phyloP scores from a whole-genome alignment of 2,329 filamentous ascomycete species.

The Fusarium sp. region DNA sequence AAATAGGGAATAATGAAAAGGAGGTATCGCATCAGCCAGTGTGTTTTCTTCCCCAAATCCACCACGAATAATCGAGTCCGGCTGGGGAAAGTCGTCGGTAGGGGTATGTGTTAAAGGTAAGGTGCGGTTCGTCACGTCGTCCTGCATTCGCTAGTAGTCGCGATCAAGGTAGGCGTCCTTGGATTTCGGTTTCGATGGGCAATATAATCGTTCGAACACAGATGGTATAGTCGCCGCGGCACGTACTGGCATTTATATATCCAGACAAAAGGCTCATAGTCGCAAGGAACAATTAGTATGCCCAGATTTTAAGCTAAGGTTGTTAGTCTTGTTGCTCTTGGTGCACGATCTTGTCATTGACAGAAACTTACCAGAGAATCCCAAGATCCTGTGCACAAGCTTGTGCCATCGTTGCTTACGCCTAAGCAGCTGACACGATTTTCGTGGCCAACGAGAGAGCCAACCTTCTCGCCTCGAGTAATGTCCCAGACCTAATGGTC shows the following conservation, averaged over 20 bases:
- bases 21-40: conserved; percentile 50
- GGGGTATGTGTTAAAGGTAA: conserved; percentile 45
- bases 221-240: conserved; percentile 41
- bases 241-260: conserved; percentile 44
- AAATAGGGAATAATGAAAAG: conserved; percentile 40
- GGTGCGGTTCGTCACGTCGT: conserved; percentile 53
- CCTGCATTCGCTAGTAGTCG: conserved; percentile 51
- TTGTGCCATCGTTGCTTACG: conserved; percentile 98
- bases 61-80: conserved; percentile 38
- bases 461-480: conserved; percentile 94
- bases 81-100: conserved; percentile 41
- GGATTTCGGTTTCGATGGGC: conserved; percentile 44
- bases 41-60: conserved; percentile 38
- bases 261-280: conserved; percentile 42
- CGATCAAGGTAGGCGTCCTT: conserved; percentile 46
- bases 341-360: background rate
- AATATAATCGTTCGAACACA: conserved; percentile 46
- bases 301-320: conserved; percentile 84
- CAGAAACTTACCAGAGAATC: conserved; percentile 86
- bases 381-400: conserved; percentile 99
- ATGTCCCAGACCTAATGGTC: conserved; percentile 91
- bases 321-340: conserved; percentile 13
- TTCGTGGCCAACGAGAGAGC: conserved; percentile 95
- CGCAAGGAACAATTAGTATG: conserved; percentile 65
- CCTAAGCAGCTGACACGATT: conserved; percentile 99